Evolutionary conservation across 2,329 filamentous ascomycete genomes (phyloP), one percentile per base, ranked within the genome.

Genomic region (Exserohilum rostratum): DNA sequence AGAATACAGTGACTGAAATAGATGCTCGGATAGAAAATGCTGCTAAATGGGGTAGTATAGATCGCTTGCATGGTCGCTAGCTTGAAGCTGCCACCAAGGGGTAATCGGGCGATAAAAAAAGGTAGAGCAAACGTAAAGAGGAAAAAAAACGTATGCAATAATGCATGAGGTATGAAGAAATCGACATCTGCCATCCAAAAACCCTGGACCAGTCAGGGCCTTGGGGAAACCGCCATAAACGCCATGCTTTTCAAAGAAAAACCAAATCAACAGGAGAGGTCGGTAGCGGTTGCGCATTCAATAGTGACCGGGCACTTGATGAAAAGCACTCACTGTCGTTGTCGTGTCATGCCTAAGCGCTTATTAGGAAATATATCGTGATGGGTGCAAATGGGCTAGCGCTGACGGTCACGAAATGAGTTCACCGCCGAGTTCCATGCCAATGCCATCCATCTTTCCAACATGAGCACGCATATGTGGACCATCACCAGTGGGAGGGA

Each of bases 351-450:
- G 51, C 55, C 57, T 54, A 46, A 64, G 43, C 35, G 40, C n/a
- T 40, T 42, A 33, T 29, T 52, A 20, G 44, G 44, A 53, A n/a
- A 29, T 40, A 42, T 20, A 31, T 47, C 35, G 31, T 50, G 48
- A 50, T 61, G 49, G 39, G 39, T 40, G 40, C 44, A 30, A 18
- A 69, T 61, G 33, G 65, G 29, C 33, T 30, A 2, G 45, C 52
- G 20, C 15, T 34, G 42, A 53, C 22, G 18, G 33, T 73, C 60
- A 85, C 56, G 80, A 81, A 40, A 83, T 77, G 35, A 89, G 78
- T 69, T 88, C 85, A 46, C 86, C 87, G 17, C 87, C 87, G 12
- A 89, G 78, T 64, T 89, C 85, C 79, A 89, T 82, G 30, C 85
- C 82, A n/a, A 87, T 74, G 6, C 84, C 84, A 74, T 78, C 58